phyloP scores from a whole-genome alignment of 2,329 filamentous ascomycete genomes.

The Fusarium sp. region DNA sequence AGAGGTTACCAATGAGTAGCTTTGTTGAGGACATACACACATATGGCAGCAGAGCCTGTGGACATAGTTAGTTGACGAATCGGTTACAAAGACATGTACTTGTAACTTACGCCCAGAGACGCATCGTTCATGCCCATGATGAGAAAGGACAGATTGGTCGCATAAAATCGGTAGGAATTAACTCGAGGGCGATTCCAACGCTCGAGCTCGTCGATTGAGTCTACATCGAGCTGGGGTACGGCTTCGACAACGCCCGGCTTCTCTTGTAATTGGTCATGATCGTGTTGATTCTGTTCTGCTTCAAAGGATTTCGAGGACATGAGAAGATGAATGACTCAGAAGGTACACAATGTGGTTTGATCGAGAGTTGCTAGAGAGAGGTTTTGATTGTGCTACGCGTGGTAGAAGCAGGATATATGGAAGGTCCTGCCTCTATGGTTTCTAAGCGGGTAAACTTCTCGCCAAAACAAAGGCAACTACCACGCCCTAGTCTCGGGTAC shows the following conservation, averaged over 20 bases:
- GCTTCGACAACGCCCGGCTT: slow-evolving; percentile 17
- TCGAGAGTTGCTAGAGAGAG: background rate
- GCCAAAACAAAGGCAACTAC: slow-evolving; percentile 16
- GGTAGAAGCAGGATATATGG: background rate
- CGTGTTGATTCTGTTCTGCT: slow-evolving; percentile 5
- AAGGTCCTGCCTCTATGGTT: background rate
- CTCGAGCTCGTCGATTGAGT: slow-evolving; percentile 54
- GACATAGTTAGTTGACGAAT: slow-evolving; percentile 25
- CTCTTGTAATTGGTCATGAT: slow-evolving; percentile 24
- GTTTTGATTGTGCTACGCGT: background rate
- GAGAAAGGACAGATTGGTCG: slow-evolving; percentile 73
- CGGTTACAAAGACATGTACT: background rate
- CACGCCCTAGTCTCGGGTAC: background rate
- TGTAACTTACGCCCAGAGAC: slow-evolving; percentile 69
- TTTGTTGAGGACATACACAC: slow-evolving; percentile 49
- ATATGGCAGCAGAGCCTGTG: slow-evolving; percentile 64
- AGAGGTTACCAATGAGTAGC: background rate
- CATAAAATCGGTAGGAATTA: slow-evolving; percentile 71
- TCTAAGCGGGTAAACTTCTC: slow-evolving; percentile 24
- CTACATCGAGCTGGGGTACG: slow-evolving; percentile 11
- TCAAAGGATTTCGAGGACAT: slow-evolving; percentile 7
- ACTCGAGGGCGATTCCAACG: slow-evolving; percentile 74
- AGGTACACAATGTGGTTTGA: too few species aligned
- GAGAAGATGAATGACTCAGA: background rate
- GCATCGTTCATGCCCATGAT: slow-evolving; percentile 80